Evolutionary conservation across 805 yeast genomes (phyloP), one percentile per base, ranked within the genome.

Genomic region (Isabelozyma rhagii): DNA sequence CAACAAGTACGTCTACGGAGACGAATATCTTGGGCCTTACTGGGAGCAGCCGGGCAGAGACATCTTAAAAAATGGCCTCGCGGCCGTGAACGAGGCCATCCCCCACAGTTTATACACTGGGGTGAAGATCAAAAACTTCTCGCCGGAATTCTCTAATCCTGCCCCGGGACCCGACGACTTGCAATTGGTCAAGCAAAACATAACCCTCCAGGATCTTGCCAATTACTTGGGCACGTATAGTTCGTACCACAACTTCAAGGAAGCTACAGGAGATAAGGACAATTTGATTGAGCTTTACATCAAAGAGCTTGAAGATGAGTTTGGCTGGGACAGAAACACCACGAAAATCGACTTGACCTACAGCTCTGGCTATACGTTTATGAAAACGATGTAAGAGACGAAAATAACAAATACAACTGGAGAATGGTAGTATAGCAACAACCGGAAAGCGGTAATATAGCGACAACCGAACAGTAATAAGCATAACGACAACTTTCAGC

Each of bases 31-130:
- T 43, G 92, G 92, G 0, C 83, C 84, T 0, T 81, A 81, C 61
- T 92, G 97, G 97, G 87, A 89, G 58, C 87, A 85, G 56, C 94
- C 96, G 0, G 97, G 97, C 0, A 72, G 96, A 44, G 47, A 60
- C 5, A 68, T 78, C 11, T 64, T 92, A 34, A 69, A 84, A 46
- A 53, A 68, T 6, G 59, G 75, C 50, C 74, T 79, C 53, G 58
- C 54, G 13, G 78, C 70, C 9, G 71, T 83, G 5, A 62, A 70
- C 36, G 57, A 78, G n/a, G 58, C 60, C 21, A 69, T 74, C 3
- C 83, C 85, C 2, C 27, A 47, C 0, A 70, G 65, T 2, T 50
- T 58, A 11, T 87, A 76, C 61, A 54, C 60, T 1, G 77, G 82
- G 50, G 51, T 71, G 13, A 55, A 38, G 27, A 64, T 68, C 42